Percentiles rank a stretch among this genome's conserved stretches.
phyloP scores from a whole-genome alignment of 768 basidiomycete species.

The Leccinum variicolor region DNA sequence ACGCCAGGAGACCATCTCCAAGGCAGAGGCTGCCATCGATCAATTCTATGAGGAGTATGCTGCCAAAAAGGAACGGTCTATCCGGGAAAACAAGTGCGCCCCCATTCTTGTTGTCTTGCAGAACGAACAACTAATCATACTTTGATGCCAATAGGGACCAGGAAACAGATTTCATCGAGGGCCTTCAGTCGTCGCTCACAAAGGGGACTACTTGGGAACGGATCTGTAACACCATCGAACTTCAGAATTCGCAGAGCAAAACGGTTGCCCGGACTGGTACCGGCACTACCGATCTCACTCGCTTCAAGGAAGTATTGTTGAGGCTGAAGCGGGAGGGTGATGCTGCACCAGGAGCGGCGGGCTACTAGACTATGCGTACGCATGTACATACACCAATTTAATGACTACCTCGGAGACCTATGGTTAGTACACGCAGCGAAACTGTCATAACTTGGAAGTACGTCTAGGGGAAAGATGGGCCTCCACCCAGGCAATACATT shows the following conservation, averaged over 20 bases:
- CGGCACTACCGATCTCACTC: constrained; percentile 82
- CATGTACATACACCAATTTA: constrained; percentile 2
- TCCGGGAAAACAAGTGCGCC: constrained; percentile 89
- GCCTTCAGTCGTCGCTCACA: constrained; percentile 72
- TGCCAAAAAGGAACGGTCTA: constrained; percentile 83
- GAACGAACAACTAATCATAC: not conserved
- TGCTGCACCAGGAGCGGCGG: constrained; percentile 87
- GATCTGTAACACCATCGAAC: constrained; percentile 79
- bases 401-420: constrained; percentile 1
- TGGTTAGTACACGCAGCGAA: not conserved
- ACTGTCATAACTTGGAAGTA: constrained; percentile 21
- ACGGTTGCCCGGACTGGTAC: constrained; percentile 84
- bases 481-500: constrained; percentile 51
- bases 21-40: constrained; percentile 84
- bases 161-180: constrained; percentile 75
- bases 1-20: constrained; percentile 78
- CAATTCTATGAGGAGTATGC: constrained; percentile 89
- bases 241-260: constrained; percentile 97
- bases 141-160: constrained; percentile 58
- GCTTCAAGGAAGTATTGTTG: constrained; percentile 92
- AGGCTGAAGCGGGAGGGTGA: constrained; percentile 88
- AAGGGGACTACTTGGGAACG: constrained; percentile 96
- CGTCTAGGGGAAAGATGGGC: constrained; percentile 17
- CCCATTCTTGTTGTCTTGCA: not conserved
- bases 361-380: constrained; percentile 56